Conservation (phyloP, 2,329 filamentous ascomycete species). For the Xylariales sp. region DNA sequence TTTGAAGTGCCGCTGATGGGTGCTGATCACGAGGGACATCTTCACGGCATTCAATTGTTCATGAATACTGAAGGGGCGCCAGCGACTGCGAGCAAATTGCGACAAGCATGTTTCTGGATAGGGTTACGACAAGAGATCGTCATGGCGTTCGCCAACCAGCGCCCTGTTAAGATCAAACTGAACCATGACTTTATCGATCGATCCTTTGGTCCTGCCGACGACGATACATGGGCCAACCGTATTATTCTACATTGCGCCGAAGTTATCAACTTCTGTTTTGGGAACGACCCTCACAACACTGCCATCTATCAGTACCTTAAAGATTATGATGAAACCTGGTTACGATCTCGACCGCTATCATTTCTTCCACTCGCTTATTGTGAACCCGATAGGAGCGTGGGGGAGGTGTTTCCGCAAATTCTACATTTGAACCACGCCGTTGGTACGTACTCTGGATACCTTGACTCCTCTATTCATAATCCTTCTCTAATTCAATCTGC, state of each 20-base stretch:
- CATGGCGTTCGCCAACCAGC: constrained; percentile 4
- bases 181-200: constrained; percentile 2
- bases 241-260: constrained; percentile 5
- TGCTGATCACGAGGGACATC: constrained; percentile 2
- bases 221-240: constrained; percentile 6
- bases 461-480: background rate
- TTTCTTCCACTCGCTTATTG: background rate
- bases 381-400: background rate
- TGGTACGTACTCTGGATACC: background rate
- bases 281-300: background rate
- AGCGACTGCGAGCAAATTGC: background rate
- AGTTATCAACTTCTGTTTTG: constrained; percentile 2
- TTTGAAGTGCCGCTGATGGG: background rate
- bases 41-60: constrained; percentile 6
- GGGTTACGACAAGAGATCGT: constrained; percentile 6
- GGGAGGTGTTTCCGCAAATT: constrained; percentile 2
- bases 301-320: background rate
- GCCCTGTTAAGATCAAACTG: constrained; percentile 3
- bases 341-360: background rate
- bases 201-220: background rate
- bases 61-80: background rate
- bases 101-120: constrained; percentile 5
- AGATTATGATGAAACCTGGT: constrained; percentile 1
- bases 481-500: background rate
- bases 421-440: background rate